Base-by-base conservation (phyloP, 106 monocot species). In the Apostasia ramifera region DNA sequence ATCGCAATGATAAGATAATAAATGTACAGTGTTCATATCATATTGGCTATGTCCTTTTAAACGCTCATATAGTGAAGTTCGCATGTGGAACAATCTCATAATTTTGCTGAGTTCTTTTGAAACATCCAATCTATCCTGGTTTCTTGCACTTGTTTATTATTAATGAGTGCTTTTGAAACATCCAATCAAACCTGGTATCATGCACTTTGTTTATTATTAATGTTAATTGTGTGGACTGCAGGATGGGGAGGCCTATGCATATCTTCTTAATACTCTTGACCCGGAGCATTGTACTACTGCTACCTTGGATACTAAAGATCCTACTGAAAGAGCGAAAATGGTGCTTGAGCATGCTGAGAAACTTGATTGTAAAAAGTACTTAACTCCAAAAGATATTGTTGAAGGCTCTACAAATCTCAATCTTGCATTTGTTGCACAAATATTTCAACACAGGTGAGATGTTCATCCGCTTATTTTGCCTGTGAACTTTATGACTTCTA, bases 171-270 rank as follows among this genome's bases (percentile, higher is more conserved):
- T 26, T 26, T 26, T 26, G 26, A 26, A 26, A 26, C 26, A 26
- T 26, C 26, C 26, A 26, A 26, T 26, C 26, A 26, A 26, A 26
- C 26, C 26, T 26, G 26, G 26, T 26, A 26, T 26, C 26, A 26
- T 26, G 26, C 26, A 26, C 26, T 26, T 26, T 26, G 26, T 26
- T 26, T 26, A 26, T 42, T 61, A 61, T 44, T 41, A 61, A 2
- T 41, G 1, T 61, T 43, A 61, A 61, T 64, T 47, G 15, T 64
- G 2, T 13, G 15, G 45, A 64, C 50, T 71, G 52, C 67, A 89
- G 89, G 89, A 89, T 80, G 89, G 89, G 58, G 82, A 89, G 69
- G 89, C 89, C 46, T 89, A 89, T 83, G 89, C 89, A 47, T 74
- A 80, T 69, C 89, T 89, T 67, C 80, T 89, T 58, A 89, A 89